These are phyloP conservation scores for Phytophthora aleatoria DNA, from an alignment of 352 stramenopile species.

Conservation along the genomic window DNA sequence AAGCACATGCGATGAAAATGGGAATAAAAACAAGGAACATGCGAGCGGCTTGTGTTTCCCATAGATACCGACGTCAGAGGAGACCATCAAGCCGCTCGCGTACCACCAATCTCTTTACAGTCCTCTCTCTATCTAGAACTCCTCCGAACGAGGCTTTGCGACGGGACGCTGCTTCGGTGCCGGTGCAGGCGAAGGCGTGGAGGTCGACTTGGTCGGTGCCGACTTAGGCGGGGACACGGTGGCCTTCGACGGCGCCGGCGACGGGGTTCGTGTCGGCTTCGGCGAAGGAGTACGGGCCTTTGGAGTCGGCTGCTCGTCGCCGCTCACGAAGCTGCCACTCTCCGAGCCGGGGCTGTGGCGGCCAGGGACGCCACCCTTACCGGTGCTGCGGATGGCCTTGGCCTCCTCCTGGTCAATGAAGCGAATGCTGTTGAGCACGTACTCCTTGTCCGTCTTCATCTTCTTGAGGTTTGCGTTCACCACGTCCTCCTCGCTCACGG, in stretches of 20 bases:
- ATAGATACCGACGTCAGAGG: constrained; percentile 52
- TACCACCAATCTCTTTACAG: constrained; percentile 29
- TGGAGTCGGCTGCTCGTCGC: constrained; percentile 43
- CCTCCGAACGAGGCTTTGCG: constrained; percentile 40
- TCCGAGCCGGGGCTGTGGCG: constrained; percentile 58
- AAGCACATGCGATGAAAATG: constrained; percentile 34
- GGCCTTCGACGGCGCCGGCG: constrained; percentile 24
- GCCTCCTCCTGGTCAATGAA: constrained; percentile 91
- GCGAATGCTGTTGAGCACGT: constrained; percentile 88
- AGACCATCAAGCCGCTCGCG: constrained; percentile 34
- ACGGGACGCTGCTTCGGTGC: constrained; percentile 29
- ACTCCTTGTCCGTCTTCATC: constrained; percentile 90
- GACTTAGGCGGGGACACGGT: constrained; percentile 22
- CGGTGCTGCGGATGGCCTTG: constrained; percentile 82
- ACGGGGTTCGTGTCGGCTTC: constrained; percentile 26
- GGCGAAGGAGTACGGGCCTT: constrained; percentile 35
- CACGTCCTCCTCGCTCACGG: constrained; percentile 67
- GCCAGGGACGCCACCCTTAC: constrained; percentile 61
- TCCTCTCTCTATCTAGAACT: constrained; percentile 49
- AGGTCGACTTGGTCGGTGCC: constrained; percentile 20
- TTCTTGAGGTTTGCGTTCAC: constrained; percentile 76
- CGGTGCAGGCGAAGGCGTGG: constrained; percentile 23
- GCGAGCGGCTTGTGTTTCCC: constrained; percentile 28
- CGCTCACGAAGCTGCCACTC: constrained; percentile 55
- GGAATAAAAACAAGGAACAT: constrained; percentile 39